A percentile compares a stretch with the other conserved stretches of the same genome.
Evolutionary conservation across 331 rosid genomes (phyloP).

Genomic region (Dryas integrifolia): DNA sequence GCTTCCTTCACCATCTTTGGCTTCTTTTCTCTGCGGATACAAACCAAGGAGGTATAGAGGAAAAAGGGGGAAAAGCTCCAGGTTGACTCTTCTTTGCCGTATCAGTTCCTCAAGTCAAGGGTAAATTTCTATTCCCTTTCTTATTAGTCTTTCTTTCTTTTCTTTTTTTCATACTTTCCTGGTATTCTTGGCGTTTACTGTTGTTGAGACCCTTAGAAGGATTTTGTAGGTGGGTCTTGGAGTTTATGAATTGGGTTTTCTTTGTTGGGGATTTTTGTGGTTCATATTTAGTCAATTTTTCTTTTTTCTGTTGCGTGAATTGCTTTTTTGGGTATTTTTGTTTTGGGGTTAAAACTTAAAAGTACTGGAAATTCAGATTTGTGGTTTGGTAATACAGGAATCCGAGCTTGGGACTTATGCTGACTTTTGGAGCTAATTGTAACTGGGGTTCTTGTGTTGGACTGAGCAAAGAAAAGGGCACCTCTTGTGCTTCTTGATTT

Average conservation of each 20-base stretch:
- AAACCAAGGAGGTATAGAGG: neutral
- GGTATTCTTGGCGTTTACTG: constrained; percentile 22
- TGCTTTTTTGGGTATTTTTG: neutral
- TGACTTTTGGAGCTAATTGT: constrained; percentile 23
- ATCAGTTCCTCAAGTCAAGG: constrained; percentile 34
- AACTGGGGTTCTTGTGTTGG: constrained; percentile 17
- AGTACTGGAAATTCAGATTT: constrained; percentile 19
- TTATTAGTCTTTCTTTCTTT: neutral
- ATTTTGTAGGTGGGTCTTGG: neutral
- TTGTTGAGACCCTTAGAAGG: neutral
- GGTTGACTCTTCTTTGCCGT: constrained; percentile 21
- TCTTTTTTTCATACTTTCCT: neutral
- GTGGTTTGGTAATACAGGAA: constrained; percentile 2
- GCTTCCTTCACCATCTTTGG: neutral
- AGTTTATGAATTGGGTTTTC: neutral
- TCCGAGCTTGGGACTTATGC: constrained; percentile 11
- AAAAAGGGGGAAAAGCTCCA: neutral
- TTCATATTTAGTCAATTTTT: neutral
- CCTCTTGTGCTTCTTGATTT: constrained; percentile 41
- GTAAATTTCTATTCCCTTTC: constrained; percentile 14
- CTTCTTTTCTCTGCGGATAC: neutral
- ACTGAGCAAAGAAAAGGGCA: constrained; percentile 37
- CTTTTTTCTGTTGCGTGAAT: neutral
- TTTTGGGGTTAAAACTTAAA: constrained; percentile 9
- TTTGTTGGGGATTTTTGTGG: neutral